Conservation (phyloP, 192 early-diverging fungal genomes). For the Rhizophagus clarus region DNA sequence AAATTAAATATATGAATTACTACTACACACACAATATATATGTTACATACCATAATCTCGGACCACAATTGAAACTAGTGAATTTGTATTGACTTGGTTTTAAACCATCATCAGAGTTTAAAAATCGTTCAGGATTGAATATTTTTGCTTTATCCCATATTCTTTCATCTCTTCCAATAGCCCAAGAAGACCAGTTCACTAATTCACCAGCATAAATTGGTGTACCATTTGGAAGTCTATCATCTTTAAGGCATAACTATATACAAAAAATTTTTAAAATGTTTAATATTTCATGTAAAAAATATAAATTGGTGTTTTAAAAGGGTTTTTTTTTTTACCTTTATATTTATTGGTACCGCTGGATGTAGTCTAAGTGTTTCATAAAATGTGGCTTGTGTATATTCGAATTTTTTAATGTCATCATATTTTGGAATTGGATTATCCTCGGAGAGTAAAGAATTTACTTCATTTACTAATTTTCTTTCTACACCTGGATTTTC, state of each 20-base stretch:
- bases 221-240: slow-evolving; percentile 64
- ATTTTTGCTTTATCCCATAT: slow-evolving; percentile 66
- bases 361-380: slow-evolving; percentile 71
- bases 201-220: slow-evolving; percentile 52
- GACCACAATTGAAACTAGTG: slow-evolving; percentile 62
- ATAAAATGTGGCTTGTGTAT: slow-evolving; percentile 2
- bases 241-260: slow-evolving; percentile 45
- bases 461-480: slow-evolving; percentile 42
- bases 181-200: slow-evolving; percentile 55
- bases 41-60: slow-evolving; percentile 41
- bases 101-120: slow-evolving; percentile 39
- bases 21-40: neutral
- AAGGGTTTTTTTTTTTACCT: slow-evolving; percentile 33
- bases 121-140: slow-evolving; percentile 70
- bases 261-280: neutral
- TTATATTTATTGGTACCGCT: slow-evolving; percentile 61
- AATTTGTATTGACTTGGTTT: slow-evolving; percentile 49
- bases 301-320: neutral
- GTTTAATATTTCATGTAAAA: neutral
- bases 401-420: neutral
- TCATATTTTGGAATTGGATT: slow-evolving; percentile 35
- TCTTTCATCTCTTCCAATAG: slow-evolving; percentile 50
- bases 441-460: neutral
- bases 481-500: slow-evolving; percentile 41
- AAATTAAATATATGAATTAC: neutral